Evolutionary conservation across 169 alveolate species (phyloP).

Genomic region (Plasmodium sp.): DNA sequence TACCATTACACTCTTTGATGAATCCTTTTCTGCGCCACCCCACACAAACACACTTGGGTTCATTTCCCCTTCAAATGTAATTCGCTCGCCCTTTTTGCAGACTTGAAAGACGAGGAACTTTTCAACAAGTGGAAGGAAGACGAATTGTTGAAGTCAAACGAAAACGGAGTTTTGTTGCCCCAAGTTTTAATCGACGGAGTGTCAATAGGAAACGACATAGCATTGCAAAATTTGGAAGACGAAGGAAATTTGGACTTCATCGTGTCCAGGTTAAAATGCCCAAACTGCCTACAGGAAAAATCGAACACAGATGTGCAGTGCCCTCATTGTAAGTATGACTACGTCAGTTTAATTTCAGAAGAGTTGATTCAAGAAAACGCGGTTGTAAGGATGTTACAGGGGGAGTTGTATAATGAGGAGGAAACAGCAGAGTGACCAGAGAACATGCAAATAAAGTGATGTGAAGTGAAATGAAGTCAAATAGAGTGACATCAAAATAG

Average conservation of each 20-base stretch:
- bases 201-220: slow-evolving; percentile 84
- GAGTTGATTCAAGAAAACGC: slow-evolving; percentile 75
- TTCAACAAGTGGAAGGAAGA: slow-evolving; percentile 86
- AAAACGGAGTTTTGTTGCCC: slow-evolving; percentile 81
- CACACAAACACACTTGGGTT: background rate
- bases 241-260: slow-evolving; percentile 88
- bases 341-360: slow-evolving; percentile 73
- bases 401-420: slow-evolving; percentile 52
- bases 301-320: slow-evolving; percentile 76
- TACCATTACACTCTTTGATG: background rate
- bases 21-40: background rate
- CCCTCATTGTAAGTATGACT: slow-evolving; percentile 76
- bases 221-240: slow-evolving; percentile 90
- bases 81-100: slow-evolving; percentile 23
- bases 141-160: slow-evolving; percentile 80
- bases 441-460: background rate
- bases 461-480: background rate
- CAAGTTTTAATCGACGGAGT: slow-evolving; percentile 90
- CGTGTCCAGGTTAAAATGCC: slow-evolving; percentile 81
- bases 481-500: background rate
- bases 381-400: slow-evolving; percentile 78
- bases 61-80: background rate
- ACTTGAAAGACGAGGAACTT: slow-evolving; percentile 84
- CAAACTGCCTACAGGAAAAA: slow-evolving; percentile 78
- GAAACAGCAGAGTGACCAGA: background rate